Evolutionary conservation across 2,329 filamentous ascomycete species (phyloP).

Genomic region (Trichoderma polysporum): DNA sequence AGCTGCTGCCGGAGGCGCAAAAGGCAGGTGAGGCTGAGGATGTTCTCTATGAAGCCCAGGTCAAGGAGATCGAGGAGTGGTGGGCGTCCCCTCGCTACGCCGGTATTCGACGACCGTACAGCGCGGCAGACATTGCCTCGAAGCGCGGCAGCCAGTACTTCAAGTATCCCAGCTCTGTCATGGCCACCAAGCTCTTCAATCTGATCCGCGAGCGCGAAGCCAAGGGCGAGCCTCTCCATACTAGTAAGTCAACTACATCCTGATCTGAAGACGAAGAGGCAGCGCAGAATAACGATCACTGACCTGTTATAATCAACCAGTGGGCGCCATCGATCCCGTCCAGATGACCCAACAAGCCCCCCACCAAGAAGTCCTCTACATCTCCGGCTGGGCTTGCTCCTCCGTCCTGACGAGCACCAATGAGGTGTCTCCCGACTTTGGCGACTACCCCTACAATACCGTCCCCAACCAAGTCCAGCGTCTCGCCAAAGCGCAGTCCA

Average conservation of each 20-base stretch:
- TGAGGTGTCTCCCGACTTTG: constrained; percentile 96
- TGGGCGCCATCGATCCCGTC: constrained; percentile 97
- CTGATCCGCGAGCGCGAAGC: constrained; percentile 75
- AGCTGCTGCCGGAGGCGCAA: constrained; percentile 73
- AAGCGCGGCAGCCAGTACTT: constrained; percentile 88
- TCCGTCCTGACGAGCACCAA: constrained; percentile 91
- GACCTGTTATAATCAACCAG: constrained; percentile 41
- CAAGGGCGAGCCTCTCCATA: constrained; percentile 86
- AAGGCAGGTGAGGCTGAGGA: constrained; percentile 84
- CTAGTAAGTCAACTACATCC: constrained; percentile 57
- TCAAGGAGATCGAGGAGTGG: constrained; percentile 85
- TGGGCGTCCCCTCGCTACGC: constrained; percentile 82
- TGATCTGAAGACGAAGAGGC: not conserved
- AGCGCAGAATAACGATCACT: not conserved
- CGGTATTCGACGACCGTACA: constrained; percentile 90
- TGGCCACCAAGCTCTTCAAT: constrained; percentile 93
- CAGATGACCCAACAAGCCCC: constrained; percentile 99
- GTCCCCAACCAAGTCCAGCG: constrained; percentile 98
- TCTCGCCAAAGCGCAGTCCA: constrained; percentile 91
- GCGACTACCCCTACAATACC: constrained; percentile 98
- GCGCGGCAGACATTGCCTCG: constrained; percentile 84
- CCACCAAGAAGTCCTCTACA: constrained; percentile 92
- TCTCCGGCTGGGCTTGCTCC: constrained; percentile 97
- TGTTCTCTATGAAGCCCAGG: constrained; percentile 76
- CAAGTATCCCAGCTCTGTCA: constrained; percentile 86